A percentile compares a stretch with the other conserved stretches of the same genome.
Evolutionary conservation across 768 basidiomycete species (phyloP).

Genomic region (Auriscalpium orientale): DNA sequence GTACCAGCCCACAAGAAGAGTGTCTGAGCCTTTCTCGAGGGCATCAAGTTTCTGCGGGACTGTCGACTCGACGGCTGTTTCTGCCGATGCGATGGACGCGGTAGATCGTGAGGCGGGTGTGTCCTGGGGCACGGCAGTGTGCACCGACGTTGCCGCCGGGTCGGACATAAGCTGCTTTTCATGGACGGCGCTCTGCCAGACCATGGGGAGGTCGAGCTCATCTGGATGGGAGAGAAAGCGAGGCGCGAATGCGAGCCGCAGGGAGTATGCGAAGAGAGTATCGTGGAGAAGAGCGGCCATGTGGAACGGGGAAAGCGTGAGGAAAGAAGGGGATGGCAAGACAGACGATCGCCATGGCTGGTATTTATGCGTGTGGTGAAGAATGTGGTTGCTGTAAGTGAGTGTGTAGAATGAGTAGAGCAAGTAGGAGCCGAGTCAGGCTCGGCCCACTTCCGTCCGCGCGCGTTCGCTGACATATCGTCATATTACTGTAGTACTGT

Average conservation of each 20-base stretch:
- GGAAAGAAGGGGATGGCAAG: not conserved
- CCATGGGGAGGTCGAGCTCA: conserved; percentile 9
- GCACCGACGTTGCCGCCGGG: not conserved
- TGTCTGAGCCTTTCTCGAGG: conserved; percentile 11
- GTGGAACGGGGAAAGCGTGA: not conserved
- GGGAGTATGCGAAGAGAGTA: conserved; percentile 23
- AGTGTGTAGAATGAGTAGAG: no score
- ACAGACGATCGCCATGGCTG: not conserved
- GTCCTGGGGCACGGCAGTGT: not conserved
- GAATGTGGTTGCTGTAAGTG: no score
- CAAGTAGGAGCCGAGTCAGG: no score
- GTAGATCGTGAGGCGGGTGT: not conserved
- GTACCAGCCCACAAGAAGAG: conserved; percentile 21
- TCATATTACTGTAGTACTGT: no score
- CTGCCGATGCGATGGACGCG: not conserved
- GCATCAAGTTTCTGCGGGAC: not conserved
- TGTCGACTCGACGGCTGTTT: not conserved
- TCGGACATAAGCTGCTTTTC: conserved; percentile 1
- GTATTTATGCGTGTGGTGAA: not conserved
- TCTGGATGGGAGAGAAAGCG: conserved; percentile 15
- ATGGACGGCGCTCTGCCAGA: conserved; percentile 8
- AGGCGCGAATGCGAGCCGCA: conserved; percentile 21
- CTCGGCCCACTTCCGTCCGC: no score
- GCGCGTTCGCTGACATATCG: no score
- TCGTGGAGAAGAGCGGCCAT: conserved; percentile 21